Conservation (phyloP, 495 filamentous ascomycete genomes). For the Bombardia bombarda region DNA sequence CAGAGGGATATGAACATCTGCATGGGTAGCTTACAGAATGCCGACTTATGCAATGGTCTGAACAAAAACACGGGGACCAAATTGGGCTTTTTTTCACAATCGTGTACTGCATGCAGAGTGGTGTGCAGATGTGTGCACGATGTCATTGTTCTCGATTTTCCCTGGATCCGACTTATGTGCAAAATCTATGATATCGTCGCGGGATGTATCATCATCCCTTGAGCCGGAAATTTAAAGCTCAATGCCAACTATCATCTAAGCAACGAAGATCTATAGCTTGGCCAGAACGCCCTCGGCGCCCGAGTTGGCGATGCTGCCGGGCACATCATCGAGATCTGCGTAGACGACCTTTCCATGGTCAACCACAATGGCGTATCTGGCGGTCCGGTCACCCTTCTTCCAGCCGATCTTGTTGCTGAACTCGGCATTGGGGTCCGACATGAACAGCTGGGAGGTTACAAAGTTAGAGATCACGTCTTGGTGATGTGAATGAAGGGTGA, state of each 20-base stretch:
- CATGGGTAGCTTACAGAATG: conserved; percentile 30
- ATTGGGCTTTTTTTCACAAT: no score
- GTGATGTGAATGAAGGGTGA: neutral
- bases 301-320: conserved; percentile 62
- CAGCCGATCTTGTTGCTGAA: conserved; percentile 84
- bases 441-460: conserved; percentile 58
- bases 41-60: conserved; percentile 23
- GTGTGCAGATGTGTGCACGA: neutral
- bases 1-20: conserved; percentile 18
- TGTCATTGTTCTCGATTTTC: no score
- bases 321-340: conserved; percentile 68
- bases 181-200: no score
- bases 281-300: conserved; percentile 67
- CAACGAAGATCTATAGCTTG: conserved; percentile 42
- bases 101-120: neutral
- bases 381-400: conserved; percentile 65
- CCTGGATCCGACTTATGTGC: no score
- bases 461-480: neutral
- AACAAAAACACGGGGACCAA: conserved; percentile 1
- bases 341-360: conserved; percentile 88
- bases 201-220: no score
- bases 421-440: conserved; percentile 64
- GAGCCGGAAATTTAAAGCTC: no score
- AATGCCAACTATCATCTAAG: neutral
- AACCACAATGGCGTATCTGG: conserved; percentile 76